phyloP scores from a whole-genome alignment of 2,329 filamentous ascomycete species.

The Epichloe sibirici region DNA sequence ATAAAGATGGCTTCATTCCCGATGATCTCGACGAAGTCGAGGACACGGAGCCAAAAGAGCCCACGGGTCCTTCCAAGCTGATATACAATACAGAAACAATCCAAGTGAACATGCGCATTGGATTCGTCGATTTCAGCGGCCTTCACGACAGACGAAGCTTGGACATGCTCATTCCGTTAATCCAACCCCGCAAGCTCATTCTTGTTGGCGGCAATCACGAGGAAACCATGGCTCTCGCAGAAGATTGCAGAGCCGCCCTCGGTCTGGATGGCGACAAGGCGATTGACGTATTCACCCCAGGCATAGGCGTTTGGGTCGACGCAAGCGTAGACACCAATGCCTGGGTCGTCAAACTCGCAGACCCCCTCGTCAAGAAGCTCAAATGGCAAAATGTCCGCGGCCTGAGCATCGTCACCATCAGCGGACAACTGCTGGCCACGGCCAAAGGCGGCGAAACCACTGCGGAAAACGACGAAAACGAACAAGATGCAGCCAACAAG shows the following conservation, averaged over 20 bases:
- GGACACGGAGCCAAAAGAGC: slow-evolving; percentile 38
- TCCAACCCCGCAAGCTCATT: slow-evolving; percentile 88
- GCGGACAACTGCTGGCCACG: slow-evolving; percentile 48
- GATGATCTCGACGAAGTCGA: slow-evolving; percentile 49
- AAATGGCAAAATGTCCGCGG: slow-evolving; percentile 92
- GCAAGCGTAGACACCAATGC: slow-evolving; percentile 96
- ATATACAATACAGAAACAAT: slow-evolving; percentile 52
- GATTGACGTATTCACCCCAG: slow-evolving; percentile 71
- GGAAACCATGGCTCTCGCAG: slow-evolving; percentile 68
- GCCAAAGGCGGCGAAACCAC: slow-evolving; percentile 32
- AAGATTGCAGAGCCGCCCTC: slow-evolving; percentile 63
- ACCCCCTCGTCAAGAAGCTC: slow-evolving; percentile 70
- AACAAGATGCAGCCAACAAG: slow-evolving; percentile 35
- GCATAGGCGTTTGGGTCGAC: slow-evolving; percentile 61
- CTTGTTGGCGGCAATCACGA: slow-evolving; percentile 69
- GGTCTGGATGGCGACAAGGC: slow-evolving; percentile 34
- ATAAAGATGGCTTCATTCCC: slow-evolving; percentile 25
- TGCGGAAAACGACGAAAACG: slow-evolving; percentile 26
- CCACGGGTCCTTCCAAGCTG: slow-evolving; percentile 61
- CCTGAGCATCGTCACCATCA: slow-evolving; percentile 84
- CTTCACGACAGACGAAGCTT: slow-evolving; percentile 88
- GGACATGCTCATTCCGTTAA: slow-evolving; percentile 88
- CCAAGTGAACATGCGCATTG: slow-evolving; percentile 60
- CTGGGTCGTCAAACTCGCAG: slow-evolving; percentile 86
- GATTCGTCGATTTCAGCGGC: slow-evolving; percentile 83